phyloP scores from a whole-genome alignment of 139 green algal genomes.

The Picochlorum sp. region DNA sequence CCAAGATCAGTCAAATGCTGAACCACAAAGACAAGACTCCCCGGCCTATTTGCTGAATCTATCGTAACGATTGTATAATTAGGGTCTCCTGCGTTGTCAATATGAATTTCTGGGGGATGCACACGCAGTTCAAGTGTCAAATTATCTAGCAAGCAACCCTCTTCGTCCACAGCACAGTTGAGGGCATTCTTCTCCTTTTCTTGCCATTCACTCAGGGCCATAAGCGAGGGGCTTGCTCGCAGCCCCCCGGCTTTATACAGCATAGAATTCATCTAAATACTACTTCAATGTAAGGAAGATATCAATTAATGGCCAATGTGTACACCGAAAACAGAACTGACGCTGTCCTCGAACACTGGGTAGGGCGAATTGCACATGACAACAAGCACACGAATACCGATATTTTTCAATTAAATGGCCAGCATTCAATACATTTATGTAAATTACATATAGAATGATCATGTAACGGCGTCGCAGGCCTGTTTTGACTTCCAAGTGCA shows the following conservation, averaged over 20 bases:
- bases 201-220: constrained; percentile 16
- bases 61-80: constrained; percentile 75
- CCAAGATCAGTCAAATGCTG: constrained; percentile 90
- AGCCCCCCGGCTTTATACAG: constrained; percentile 8
- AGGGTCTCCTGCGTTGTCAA: constrained; percentile 70
- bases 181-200: constrained; percentile 19
- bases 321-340: too few relatives aligned
- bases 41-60: constrained; percentile 88
- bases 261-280: constrained; percentile 1
- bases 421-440: too few relatives aligned
- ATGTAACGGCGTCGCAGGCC: too few relatives aligned
- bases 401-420: too few relatives aligned
- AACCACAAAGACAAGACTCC: constrained; percentile 90
- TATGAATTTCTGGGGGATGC: constrained; percentile 65
- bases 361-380: too few relatives aligned
- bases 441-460: too few relatives aligned
- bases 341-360: too few relatives aligned
- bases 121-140: constrained; percentile 70
- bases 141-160: constrained; percentile 69
- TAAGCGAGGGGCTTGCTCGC: neutral
- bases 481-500: too few relatives aligned
- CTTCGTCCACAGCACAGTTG: constrained; percentile 29
- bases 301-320: too few relatives aligned
- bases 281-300: neutral
- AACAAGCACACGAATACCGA: too few relatives aligned